A percentile compares a stretch with the other conserved stretches of the same genome.
These are phyloP conservation scores for Blepharisma undulans DNA, from an alignment of 169 alveolate species.

Conservation along the genomic window DNA sequence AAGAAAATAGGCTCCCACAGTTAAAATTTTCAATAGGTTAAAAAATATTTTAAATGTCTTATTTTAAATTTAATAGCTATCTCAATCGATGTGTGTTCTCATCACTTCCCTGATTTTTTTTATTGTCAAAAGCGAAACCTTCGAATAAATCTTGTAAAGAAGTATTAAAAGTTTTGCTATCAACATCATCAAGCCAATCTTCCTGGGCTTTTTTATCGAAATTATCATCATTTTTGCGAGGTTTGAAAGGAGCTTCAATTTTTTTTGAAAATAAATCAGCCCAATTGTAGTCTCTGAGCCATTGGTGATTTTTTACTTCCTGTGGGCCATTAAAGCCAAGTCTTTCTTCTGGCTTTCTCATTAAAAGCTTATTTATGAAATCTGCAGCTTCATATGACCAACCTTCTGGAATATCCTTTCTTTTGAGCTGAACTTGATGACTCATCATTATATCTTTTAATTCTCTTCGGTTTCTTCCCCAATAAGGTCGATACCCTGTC, in stretches of 20 bases:
- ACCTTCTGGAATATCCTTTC: conserved; percentile 48
- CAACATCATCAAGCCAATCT: background rate
- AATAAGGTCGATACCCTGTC: conserved; percentile 75
- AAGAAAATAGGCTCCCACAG: too few relatives aligned
- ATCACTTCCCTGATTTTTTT: background rate
- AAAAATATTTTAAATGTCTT: too few relatives aligned
- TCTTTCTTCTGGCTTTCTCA: conserved; percentile 81
- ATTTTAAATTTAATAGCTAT: too few relatives aligned
- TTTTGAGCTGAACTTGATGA: conserved; percentile 58
- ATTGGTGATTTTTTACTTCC: conserved; percentile 84
- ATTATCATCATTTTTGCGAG: conserved; percentile 59
- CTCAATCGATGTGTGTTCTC: background rate
- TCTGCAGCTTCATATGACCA: conserved; percentile 60
- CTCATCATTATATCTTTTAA: conserved; percentile 58
- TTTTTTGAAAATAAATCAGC: conserved; percentile 57
- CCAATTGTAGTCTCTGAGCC: conserved; percentile 79
- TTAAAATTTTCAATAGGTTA: too few relatives aligned
- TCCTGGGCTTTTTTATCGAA: conserved; percentile 58
- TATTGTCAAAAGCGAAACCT: background rate
- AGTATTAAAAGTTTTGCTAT: background rate
- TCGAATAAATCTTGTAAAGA: background rate
- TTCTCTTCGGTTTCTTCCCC: conserved; percentile 76
- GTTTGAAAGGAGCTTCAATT: conserved; percentile 69
- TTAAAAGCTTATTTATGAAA: conserved; percentile 61
- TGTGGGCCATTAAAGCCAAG: conserved; percentile 63